Evolutionary conservation across 2,329 filamentous ascomycete species (phyloP).

Genomic region (Cryphonectria nitschkei): DNA sequence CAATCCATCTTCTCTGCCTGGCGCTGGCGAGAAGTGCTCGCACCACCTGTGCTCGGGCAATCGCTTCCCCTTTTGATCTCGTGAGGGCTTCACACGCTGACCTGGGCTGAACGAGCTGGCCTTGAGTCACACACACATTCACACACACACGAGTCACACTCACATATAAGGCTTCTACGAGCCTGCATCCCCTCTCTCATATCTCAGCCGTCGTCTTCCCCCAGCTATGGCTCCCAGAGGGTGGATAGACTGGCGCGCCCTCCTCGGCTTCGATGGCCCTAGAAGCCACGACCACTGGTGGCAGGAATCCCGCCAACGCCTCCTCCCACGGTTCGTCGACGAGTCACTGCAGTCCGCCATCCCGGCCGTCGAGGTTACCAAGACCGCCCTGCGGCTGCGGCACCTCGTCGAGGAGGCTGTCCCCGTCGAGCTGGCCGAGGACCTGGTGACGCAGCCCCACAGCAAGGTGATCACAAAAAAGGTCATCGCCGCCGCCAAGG

Average conservation of each 20-base stretch:
- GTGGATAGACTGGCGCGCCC: constrained; percentile 34
- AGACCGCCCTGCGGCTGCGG: constrained; percentile 85
- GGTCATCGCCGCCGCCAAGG: constrained; percentile 79
- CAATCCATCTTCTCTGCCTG: not conserved
- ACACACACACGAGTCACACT: not conserved
- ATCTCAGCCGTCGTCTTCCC: not conserved
- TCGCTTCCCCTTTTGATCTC: constrained; percentile 3
- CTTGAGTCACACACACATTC: too few relatives aligned
- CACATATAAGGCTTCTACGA: not conserved
- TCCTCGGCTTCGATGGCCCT: constrained; percentile 42
- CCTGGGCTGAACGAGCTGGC: not conserved
- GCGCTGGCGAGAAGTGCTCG: not conserved
- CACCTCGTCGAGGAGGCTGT: constrained; percentile 89
- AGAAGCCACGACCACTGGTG: constrained; percentile 43
- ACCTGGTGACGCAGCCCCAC: constrained; percentile 75
- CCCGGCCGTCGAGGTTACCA: constrained; percentile 80
- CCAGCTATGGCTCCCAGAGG: constrained; percentile 26
- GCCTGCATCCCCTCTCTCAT: too few relatives aligned
- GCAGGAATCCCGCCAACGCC: constrained; percentile 49
- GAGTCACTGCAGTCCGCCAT: constrained; percentile 67
- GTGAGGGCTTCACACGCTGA: not conserved
- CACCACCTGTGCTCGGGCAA: not conserved
- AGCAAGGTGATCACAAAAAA: constrained; percentile 80
- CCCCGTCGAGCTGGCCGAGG: constrained; percentile 84
- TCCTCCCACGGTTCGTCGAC: constrained; percentile 67